Conservation (phyloP, 2,329 filamentous ascomycete genomes). For the Thelonectria olida region DNA sequence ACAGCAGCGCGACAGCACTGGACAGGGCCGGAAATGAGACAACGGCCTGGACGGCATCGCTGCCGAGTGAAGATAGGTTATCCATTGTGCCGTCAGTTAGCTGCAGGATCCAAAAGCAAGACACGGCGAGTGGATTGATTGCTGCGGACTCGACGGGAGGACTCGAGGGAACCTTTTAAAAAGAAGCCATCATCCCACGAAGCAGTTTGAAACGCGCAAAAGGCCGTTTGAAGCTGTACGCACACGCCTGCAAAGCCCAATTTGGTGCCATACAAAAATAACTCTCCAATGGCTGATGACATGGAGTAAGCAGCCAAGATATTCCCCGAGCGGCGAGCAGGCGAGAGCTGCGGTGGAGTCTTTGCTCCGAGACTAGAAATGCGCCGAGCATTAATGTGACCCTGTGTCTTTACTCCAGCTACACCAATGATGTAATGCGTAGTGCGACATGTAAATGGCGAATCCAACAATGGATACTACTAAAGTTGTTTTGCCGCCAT, state of each 20-base stretch:
- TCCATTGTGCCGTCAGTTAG: conserved; percentile 9
- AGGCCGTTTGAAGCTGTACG: too few relatives aligned
- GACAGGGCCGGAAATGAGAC: conserved; percentile 13
- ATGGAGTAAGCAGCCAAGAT: conserved; percentile 13
- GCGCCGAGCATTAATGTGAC: too few relatives aligned
- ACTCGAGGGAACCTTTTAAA: neutral
- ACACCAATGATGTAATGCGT: too few relatives aligned
- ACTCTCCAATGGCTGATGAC: conserved; percentile 6
- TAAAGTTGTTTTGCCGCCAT: too few relatives aligned
- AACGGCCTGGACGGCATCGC: neutral
- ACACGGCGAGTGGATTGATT: neutral
- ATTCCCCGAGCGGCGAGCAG: conserved; percentile 8
- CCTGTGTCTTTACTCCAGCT: too few relatives aligned
- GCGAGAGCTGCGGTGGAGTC: neutral
- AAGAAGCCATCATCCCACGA: neutral
- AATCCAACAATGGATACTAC: too few relatives aligned
- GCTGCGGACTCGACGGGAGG: too few relatives aligned
- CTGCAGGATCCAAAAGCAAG: neutral
- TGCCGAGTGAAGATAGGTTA: conserved; percentile 2
- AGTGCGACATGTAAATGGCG: too few relatives aligned
- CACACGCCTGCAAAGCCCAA: too few relatives aligned
- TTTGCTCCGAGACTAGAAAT: conserved; percentile 4
- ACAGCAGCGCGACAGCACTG: conserved; percentile 4
- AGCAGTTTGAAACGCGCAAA: neutral
- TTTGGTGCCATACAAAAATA: neutral